Evolutionary conservation across 805 yeast genomes (phyloP).

Genomic region (Tetrapisispora phaffii): DNA sequence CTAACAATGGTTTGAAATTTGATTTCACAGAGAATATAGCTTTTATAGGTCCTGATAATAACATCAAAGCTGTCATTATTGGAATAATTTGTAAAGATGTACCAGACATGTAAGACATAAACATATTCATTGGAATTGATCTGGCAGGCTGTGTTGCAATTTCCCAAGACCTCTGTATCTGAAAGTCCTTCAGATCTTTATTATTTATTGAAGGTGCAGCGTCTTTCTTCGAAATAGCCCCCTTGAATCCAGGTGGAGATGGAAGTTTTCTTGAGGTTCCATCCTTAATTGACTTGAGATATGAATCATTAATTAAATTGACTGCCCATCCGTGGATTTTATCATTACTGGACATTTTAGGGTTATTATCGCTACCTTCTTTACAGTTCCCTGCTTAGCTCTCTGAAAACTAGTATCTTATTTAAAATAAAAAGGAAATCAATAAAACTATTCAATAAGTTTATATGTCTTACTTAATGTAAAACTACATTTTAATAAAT

Average conservation of each 20-base stretch:
- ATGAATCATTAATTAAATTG: conserved; percentile 5
- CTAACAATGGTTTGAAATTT: conserved; percentile 42
- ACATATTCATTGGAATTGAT: conserved; percentile 75
- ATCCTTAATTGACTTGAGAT: conserved; percentile 6
- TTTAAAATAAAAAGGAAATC: no score
- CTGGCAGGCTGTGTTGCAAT: conserved; percentile 75
- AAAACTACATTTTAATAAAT: no score
- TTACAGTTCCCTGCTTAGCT: no score
- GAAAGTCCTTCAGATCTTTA: conserved; percentile 7
- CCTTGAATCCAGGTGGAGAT: conserved; percentile 22
- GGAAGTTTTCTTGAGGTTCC: conserved; percentile 11
- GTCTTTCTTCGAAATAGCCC: background rate
- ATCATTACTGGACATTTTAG: background rate
- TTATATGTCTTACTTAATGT: no score
- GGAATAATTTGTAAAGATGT: conserved; percentile 83
- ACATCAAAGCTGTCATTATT: conserved; percentile 78
- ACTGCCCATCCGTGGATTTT: conserved; percentile 11
- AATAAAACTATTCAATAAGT: no score
- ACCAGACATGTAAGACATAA: conserved; percentile 92
- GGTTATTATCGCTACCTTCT: background rate
- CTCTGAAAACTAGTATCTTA: no score
- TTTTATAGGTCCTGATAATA: conserved; percentile 66
- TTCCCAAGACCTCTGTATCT: conserved; percentile 71
- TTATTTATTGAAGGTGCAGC: background rate
- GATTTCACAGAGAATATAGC: conserved; percentile 52